These are phyloP conservation scores for Narthecium ossifragum DNA, from an alignment of 106 monocot genomes.

Conservation along the genomic window DNA sequence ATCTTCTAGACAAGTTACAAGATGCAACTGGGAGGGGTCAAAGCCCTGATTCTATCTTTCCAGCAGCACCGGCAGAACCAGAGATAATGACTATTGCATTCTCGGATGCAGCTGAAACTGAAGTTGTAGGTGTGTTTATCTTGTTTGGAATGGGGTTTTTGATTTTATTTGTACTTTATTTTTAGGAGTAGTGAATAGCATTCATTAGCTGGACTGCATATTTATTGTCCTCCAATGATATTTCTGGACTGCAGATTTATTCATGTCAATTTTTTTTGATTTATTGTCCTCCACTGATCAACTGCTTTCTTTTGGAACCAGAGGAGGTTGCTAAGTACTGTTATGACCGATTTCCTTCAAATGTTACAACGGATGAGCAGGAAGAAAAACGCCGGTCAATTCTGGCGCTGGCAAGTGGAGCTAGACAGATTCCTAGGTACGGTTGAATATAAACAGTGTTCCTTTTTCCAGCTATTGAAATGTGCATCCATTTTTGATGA, in stretches of 20 bases:
- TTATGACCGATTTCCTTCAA: slow-evolving; percentile 81
- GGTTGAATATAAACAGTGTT: no score
- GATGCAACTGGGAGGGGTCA: slow-evolving; percentile 96
- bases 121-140: slow-evolving; percentile 20
- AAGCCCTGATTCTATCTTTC: slow-evolving; percentile 59
- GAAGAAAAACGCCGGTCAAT: slow-evolving; percentile 78
- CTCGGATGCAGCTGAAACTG: slow-evolving; percentile 60
- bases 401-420: slow-evolving; percentile 61
- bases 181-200: no score
- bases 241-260: no score
- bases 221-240: no score
- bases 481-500: no score
- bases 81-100: slow-evolving; percentile 90
- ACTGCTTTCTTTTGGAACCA: background rate
- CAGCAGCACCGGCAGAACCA: slow-evolving; percentile 49
- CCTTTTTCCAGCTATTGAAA: no score
- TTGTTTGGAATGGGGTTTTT: background rate
- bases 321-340: slow-evolving; percentile 32
- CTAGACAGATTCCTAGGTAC: slow-evolving; percentile 31
- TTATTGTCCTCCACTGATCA: background rate
- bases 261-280: slow-evolving; percentile 1
- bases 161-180: background rate
- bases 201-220: no score
- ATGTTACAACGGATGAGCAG: slow-evolving; percentile 78
- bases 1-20: slow-evolving; percentile 97